Conservation (phyloP, 2,329 filamentous ascomycete genomes). For the Aaosphaeria arxii region DNA sequence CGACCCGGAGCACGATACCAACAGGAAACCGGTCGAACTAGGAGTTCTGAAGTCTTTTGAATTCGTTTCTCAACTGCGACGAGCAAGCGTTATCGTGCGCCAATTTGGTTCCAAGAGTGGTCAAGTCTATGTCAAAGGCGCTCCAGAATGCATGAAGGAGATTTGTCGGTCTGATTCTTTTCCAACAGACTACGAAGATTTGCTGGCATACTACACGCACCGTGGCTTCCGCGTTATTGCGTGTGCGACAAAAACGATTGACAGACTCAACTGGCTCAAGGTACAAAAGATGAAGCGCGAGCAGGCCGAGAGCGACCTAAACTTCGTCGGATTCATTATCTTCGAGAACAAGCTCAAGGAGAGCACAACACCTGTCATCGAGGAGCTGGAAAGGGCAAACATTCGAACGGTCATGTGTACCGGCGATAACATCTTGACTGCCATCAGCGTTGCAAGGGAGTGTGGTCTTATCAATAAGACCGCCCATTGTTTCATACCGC, state of each 20-base stretch:
- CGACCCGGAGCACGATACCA: slow-evolving; percentile 43
- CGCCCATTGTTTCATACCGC: slow-evolving; percentile 89
- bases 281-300: slow-evolving; percentile 88
- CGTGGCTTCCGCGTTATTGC: slow-evolving; percentile 95
- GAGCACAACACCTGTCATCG: slow-evolving; percentile 74
- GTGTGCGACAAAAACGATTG: slow-evolving; percentile 84
- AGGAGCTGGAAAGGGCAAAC: slow-evolving; percentile 76
- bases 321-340: slow-evolving; percentile 94
- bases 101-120: slow-evolving; percentile 82
- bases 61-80: slow-evolving; percentile 87
- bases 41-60: slow-evolving; percentile 91
- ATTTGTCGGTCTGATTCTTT: slow-evolving; percentile 85
- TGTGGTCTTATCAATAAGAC: slow-evolving; percentile 77
- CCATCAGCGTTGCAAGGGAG: slow-evolving; percentile 90
- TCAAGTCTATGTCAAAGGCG: slow-evolving; percentile 91
- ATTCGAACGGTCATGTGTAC: slow-evolving; percentile 96
- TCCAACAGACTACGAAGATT: slow-evolving; percentile 83
- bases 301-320: slow-evolving; percentile 78
- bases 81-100: slow-evolving; percentile 88
- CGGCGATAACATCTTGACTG: slow-evolving; percentile 95
- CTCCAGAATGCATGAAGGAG: slow-evolving; percentile 92
- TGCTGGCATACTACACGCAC: slow-evolving; percentile 88
- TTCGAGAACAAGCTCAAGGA: slow-evolving; percentile 99
- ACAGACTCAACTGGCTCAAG: slow-evolving; percentile 88
- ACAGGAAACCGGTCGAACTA: slow-evolving; percentile 67